These are phyloP conservation scores for Chrysosphaeria jannelii DNA, from an alignment of 2,329 filamentous ascomycete species.

Conservation along the genomic window DNA sequence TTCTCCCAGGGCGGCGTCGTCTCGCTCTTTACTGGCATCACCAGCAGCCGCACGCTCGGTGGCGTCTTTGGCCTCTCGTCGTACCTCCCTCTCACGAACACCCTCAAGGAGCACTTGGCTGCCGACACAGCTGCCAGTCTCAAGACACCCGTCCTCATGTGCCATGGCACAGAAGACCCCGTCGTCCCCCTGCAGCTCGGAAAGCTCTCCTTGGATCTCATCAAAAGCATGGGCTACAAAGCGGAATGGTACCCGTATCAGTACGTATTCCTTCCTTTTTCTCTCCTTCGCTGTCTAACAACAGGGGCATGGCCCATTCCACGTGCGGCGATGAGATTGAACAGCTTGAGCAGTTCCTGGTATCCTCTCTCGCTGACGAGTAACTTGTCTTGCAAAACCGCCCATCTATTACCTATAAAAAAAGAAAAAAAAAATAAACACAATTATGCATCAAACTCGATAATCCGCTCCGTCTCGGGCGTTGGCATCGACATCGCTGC, in stretches of 20 bases:
- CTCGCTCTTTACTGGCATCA: slow-evolving; percentile 53
- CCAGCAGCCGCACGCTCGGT: slow-evolving; percentile 41
- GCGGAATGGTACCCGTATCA: no score
- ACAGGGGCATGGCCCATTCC: no score
- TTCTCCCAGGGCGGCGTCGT: slow-evolving; percentile 77
- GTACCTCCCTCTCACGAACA: slow-evolving; percentile 35
- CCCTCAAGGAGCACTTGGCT: slow-evolving; percentile 32
- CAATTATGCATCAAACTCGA: slow-evolving; percentile 16
- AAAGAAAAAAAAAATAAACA: neutral
- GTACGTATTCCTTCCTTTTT: no score
- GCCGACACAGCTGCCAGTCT: slow-evolving; percentile 22
- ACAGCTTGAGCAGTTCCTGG: no score
- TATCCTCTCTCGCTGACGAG: no score
- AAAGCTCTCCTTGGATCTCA: no score
- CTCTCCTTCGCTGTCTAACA: no score
- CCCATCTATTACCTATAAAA: no score
- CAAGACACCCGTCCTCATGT: slow-evolving; percentile 65
- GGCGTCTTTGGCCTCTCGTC: slow-evolving; percentile 66
- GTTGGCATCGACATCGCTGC: slow-evolving; percentile 2
- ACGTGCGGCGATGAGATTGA: no score
- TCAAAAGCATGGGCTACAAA: no score
- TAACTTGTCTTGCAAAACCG: no score
- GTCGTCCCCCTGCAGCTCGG: slow-evolving; percentile 44
- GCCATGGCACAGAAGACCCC: slow-evolving; percentile 51
- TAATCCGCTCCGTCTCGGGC: slow-evolving; percentile 10